Base-by-base conservation (phyloP, 345 rosid genomes). In the Brassica juncea region DNA sequence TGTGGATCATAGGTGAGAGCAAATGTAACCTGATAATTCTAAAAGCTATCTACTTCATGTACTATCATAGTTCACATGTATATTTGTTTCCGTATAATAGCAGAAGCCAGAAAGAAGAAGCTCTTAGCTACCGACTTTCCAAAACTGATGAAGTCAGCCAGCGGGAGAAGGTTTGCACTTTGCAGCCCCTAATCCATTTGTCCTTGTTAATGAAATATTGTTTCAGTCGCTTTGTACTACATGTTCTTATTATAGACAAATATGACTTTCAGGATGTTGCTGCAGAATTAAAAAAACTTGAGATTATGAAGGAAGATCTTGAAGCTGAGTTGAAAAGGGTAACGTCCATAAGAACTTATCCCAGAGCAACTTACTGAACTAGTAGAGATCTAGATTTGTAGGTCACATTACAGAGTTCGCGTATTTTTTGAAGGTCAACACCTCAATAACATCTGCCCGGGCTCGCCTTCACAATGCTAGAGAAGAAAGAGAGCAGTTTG, bases 401-500 rank as follows among this genome's bases (percentile, higher is more conserved):
- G 70, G 74, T 42, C 60, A 72, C 3, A 37, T 68, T 16, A 81
- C 23, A 25, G 19, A 63, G 16, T 30, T 60, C 25, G 14, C 25
- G 10, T 60, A 28, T 35, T 27, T 73, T 70, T 68, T 86, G 47
- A 80, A 93, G 99, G 97, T 91, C 65, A 91, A 87, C 78, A 74
- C 79, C 72, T 87, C 87, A 14, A 83, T 91, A 76, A 73, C 83
- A 8, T 73, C 87, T 44, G 79, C 94, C 28, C 85, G 89, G 68
- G 88, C 85, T 77, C 92, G 93, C 65, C 89, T 93, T 73, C 86
- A 27, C 58, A 88, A 95, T 84, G 92, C 93, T 4, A 86, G 81
- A 86, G 97, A 95, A 86, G 98, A 93, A 84, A 79, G 97, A 81
- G 97, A 95, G 44, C 92, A 95, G 60, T 95, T 93, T 64, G 99